Conservation (phyloP, 495 filamentous ascomycete genomes). For the Talaromyces stipitatus region DNA sequence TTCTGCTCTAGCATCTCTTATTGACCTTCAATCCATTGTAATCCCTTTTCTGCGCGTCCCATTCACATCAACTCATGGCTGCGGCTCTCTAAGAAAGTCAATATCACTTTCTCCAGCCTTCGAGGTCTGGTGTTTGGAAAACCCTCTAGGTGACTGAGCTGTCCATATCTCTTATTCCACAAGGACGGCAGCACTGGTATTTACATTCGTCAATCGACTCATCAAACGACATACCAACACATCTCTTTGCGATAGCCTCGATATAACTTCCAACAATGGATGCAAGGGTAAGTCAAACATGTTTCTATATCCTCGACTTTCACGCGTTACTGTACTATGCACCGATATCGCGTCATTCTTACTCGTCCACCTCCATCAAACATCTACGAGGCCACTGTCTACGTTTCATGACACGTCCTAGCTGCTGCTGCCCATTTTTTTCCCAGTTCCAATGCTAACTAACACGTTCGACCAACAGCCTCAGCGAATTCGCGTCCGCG, state of each 20-base stretch:
- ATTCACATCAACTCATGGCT: conserved; percentile 1
- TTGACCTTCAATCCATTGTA: conserved; percentile 15
- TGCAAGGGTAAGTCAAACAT: conserved; percentile 6
- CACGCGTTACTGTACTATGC: conserved; percentile 7
- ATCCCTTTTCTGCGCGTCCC: conserved; percentile 5
- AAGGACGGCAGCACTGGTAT: background rate
- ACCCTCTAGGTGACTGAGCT: background rate
- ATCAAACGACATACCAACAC: background rate
- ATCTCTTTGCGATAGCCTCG: background rate
- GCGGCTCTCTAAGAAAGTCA: background rate
- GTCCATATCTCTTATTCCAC: background rate
- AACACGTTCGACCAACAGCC: conserved; percentile 45
- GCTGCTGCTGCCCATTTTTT: background rate
- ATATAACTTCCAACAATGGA: conserved; percentile 1
- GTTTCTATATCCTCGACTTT: conserved; percentile 8
- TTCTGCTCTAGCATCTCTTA: conserved; percentile 3
- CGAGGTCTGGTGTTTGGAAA: conserved; percentile 19
- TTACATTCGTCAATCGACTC: background rate
- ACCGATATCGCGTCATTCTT: background rate
- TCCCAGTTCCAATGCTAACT: background rate
- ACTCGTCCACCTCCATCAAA: background rate
- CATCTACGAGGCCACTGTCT: background rate
- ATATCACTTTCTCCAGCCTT: background rate
- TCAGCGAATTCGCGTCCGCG: conserved; percentile 58
- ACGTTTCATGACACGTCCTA: background rate